phyloP scores from a whole-genome alignment of 1,284 basidiomycete genomes.

The Schizopora paradoxa region DNA sequence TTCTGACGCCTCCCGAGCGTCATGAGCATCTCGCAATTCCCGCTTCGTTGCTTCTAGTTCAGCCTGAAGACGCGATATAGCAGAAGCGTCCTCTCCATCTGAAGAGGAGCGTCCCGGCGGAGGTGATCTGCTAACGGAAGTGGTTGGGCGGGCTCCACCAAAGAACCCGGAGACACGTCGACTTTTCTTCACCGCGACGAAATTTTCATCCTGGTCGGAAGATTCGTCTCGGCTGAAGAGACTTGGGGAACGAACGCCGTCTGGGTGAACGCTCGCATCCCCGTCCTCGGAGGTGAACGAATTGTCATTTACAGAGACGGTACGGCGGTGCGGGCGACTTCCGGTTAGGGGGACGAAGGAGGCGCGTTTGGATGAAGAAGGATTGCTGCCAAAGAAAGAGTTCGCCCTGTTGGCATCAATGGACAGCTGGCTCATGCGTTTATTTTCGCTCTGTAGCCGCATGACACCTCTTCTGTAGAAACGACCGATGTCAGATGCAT shows the following conservation, averaged over 20 bases:
- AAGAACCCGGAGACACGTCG: constrained; percentile 51
- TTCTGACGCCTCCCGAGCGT: constrained; percentile 85
- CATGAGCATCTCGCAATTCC: constrained; percentile 71
- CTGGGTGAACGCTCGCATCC: constrained; percentile 22
- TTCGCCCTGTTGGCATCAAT: constrained; percentile 53
- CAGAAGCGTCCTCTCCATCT: constrained; percentile 28
- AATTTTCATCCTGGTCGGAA: constrained; percentile 23
- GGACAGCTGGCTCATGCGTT: constrained; percentile 52
- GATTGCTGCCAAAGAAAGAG: constrained; percentile 30
- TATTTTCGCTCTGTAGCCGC: constrained; percentile 81
- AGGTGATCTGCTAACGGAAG: constrained; percentile 21
- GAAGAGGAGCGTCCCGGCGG: constrained; percentile 13
- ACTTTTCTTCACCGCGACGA: constrained; percentile 27
- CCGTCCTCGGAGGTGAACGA: constrained; percentile 25
- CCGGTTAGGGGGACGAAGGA: constrained; percentile 70
- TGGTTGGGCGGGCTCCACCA: constrained; percentile 34
- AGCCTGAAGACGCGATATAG: constrained; percentile 42
- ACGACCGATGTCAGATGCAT: constrained; percentile 3
- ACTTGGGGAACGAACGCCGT: constrained; percentile 22
- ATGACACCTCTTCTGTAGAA: constrained; percentile 73
- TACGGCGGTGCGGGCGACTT: constrained; percentile 55
- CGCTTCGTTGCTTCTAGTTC: constrained; percentile 60
- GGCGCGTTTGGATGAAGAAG: constrained; percentile 56
- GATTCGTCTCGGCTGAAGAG: constrained; percentile 28
- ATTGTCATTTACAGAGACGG: constrained; percentile 62